Percentiles rank a stretch among this genome's conserved stretches.
Evolutionary conservation across 2,329 filamentous ascomycete species (phyloP).

Genomic region (Fusarium sp.): DNA sequence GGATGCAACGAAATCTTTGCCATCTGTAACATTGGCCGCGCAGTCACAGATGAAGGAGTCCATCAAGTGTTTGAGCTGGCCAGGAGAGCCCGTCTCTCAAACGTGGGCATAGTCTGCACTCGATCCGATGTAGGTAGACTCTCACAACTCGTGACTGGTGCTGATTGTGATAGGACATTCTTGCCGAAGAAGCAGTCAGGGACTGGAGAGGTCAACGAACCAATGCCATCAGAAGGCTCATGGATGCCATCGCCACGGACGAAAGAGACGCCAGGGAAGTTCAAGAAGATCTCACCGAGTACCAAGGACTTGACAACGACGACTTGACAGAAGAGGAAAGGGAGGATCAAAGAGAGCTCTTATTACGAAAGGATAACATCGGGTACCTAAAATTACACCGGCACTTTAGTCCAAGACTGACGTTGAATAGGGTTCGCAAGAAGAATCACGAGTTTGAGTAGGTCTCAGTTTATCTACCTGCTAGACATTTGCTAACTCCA

Average conservation of each 20-base stretch:
- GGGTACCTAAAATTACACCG: not conserved
- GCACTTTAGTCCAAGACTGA: not conserved
- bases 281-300: slow-evolving; percentile 26
- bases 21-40: slow-evolving; percentile 53
- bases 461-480: slow-evolving; percentile 3
- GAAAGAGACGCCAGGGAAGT: slow-evolving; percentile 13
- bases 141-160: not conserved
- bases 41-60: slow-evolving; percentile 53
- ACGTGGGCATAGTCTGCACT: slow-evolving; percentile 55
- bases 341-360: not conserved
- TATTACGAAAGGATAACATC: not conserved
- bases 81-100: slow-evolving; percentile 47
- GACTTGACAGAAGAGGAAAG: slow-evolving; percentile 25
- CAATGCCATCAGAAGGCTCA: slow-evolving; percentile 27
- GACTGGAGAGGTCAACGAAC: slow-evolving; percentile 45
- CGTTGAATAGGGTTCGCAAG: slow-evolving; percentile 14
- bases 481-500: not conserved
- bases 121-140: slow-evolving; percentile 49
- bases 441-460: slow-evolving; percentile 39
- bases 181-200: slow-evolving; percentile 45
- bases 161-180: slow-evolving; percentile 40
- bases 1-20: slow-evolving; percentile 58
- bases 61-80: slow-evolving; percentile 53
- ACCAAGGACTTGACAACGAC: not conserved
- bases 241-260: slow-evolving; percentile 16